phyloP scores from a whole-genome alignment of 352 stramenopile species.

The Pythium phragmiticola region DNA sequence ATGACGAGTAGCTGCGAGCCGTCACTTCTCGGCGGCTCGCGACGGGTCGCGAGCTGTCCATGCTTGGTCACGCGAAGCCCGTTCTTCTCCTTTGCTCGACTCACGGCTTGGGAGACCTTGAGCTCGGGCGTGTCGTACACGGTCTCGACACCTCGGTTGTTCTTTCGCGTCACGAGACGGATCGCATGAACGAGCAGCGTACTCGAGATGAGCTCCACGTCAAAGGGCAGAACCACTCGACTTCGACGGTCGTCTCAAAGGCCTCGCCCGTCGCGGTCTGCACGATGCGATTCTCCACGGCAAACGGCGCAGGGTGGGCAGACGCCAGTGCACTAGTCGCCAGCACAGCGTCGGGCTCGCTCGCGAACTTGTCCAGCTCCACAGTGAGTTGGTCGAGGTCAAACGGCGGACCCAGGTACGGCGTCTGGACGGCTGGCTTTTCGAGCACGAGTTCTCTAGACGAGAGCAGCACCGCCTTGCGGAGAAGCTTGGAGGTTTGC shows the following conservation, averaged over 20 bases:
- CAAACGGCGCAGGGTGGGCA: background rate
- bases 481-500: background rate
- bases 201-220: background rate
- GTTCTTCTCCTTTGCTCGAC: background rate
- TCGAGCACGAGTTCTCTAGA: background rate
- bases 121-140: background rate
- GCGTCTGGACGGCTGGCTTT: background rate
- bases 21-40: background rate
- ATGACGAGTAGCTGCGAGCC: background rate
- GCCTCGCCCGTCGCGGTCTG: background rate
- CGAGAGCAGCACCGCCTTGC: background rate
- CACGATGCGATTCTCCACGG: conserved; percentile 1
- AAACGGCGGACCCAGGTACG: background rate
- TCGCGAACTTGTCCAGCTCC: background rate
- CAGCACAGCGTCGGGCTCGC: background rate
- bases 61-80: background rate
- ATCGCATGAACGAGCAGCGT: background rate
- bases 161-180: conserved; percentile 1
- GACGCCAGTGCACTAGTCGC: background rate
- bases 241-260: background rate
- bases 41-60: background rate
- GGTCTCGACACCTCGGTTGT: background rate
- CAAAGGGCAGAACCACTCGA: conserved; percentile 1
- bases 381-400: background rate
- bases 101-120: conserved; percentile 1